A percentile compares a stretch with the other conserved stretches of the same genome.
phyloP scores from a whole-genome alignment of 192 early-diverging fungal genomes.

The Rhizoclosmatium globosum region DNA sequence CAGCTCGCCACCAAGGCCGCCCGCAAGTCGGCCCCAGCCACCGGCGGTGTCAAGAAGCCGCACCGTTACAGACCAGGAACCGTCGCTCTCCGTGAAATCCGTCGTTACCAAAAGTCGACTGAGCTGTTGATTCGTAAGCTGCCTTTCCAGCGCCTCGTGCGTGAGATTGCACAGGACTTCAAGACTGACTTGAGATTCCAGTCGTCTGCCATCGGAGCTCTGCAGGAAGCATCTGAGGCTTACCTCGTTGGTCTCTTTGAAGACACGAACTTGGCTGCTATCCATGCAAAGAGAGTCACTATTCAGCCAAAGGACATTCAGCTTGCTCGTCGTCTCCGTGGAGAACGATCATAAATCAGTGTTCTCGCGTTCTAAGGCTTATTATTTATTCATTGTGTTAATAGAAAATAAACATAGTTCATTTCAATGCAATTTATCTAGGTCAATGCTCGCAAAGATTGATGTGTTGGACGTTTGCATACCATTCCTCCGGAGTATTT shows the following conservation, averaged over 20 bases:
- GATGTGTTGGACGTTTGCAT: slow-evolving; percentile 15
- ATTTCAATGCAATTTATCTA: too few relatives aligned
- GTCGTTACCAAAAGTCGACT: slow-evolving; percentile 90
- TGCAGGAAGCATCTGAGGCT: slow-evolving; percentile 93
- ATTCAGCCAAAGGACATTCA: slow-evolving; percentile 99
- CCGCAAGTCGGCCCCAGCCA: slow-evolving; percentile 95
- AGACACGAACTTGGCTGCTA: slow-evolving; percentile 98
- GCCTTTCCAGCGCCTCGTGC: slow-evolving; percentile 93
- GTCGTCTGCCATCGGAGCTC: slow-evolving; percentile 97
- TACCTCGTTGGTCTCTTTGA: slow-evolving; percentile 63
- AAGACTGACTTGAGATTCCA: slow-evolving; percentile 99
- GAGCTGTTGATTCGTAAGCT: slow-evolving; percentile 85
- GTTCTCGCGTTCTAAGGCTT: neutral
- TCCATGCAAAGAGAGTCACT: slow-evolving; percentile 83
- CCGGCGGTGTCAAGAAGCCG: slow-evolving; percentile 87
- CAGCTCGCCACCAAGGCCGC: slow-evolving; percentile 96
- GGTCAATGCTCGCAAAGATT: slow-evolving; percentile 10
- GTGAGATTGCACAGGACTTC: slow-evolving; percentile 99
- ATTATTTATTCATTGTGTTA: neutral
- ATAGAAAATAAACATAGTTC: too few relatives aligned
- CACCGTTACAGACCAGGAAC: slow-evolving; percentile 87
- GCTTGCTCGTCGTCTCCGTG: slow-evolving; percentile 90
- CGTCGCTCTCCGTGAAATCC: slow-evolving; percentile 86
- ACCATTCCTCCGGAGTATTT: slow-evolving; percentile 5
- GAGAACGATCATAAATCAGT: slow-evolving; percentile 58